Base-by-base conservation (phyloP, 1,139 yeast species). In the Taphrina sp. region DNA sequence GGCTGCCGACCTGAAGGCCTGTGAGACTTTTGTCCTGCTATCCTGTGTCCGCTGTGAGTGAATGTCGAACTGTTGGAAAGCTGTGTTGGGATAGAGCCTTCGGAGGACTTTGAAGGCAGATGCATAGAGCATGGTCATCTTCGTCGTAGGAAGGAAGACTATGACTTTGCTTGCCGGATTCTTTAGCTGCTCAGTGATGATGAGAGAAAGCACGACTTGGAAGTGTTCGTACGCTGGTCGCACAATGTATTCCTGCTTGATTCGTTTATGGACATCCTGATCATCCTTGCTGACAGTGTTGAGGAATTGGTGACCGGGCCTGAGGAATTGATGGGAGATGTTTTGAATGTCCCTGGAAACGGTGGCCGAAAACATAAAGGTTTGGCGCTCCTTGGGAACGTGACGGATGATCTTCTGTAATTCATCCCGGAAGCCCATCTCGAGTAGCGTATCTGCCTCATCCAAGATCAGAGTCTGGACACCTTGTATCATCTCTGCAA, bases 301-400 rank as follows among this genome's bases (percentile, higher is more conserved):
- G 5, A 83, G 75, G 12, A 90, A 83, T 62, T 85, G 87, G 1
- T 88, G 73, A 0, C 96, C 94, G 57, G 77, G 71, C 5, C 60
- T 59, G 37, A 89, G 70, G 1, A 82, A 76, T 36, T 66, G 83
- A 4, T 89, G 96, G 1, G 83, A 79, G 20, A 90, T 78, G 64
- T 82, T 84, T 16, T 64, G 64, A 3, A 71, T 89, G 0, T 95
- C 95, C 46, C 86, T 80, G 1, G 87, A 79, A 39, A 90, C 79
- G 0, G 97, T 90, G 1, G 97, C 97, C 1, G 96, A 87, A 67
- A 89, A 90, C 36, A 90, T 73, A 0, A 97, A 98, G 0, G 95
- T 89, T 65, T 98, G 78, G 65, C 95, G 81, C 70, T 92, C 98
- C 64, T 86, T 84, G 0, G 98, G 96, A 35, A 90, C 71, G 76